These are phyloP conservation scores for Penicillium pancosmium DNA, from an alignment of 495 filamentous ascomycete species.

Conservation along the genomic window DNA sequence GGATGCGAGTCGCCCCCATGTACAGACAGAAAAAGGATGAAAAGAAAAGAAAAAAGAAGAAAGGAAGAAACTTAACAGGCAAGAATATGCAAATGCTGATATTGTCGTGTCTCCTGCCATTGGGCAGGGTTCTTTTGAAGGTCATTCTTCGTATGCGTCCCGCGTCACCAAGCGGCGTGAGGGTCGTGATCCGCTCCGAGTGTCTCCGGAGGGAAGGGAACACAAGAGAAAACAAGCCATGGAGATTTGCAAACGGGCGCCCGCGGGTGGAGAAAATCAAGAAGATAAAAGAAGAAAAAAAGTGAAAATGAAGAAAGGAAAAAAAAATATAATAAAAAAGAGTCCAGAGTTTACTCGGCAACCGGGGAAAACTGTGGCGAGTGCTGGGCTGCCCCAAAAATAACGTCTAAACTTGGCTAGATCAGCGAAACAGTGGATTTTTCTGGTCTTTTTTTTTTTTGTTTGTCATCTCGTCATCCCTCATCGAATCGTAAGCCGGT, in stretches of 20 bases:
- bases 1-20: conserved; percentile 3
- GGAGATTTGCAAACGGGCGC: conserved; percentile 42
- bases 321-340: conserved; percentile 26
- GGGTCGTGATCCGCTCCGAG: conserved; percentile 24
- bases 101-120: conserved; percentile 46
- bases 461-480: conserved; percentile 59
- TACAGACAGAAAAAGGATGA: conserved; percentile 3
- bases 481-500: conserved; percentile 57
- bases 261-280: conserved; percentile 35
- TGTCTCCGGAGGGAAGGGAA: conserved; percentile 13
- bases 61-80: conserved; percentile 41
- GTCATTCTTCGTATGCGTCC: conserved; percentile 45
- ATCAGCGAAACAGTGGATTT: conserved; percentile 48
- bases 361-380: conserved; percentile 18
- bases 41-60: conserved; percentile 17
- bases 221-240: conserved; percentile 35
- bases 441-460: conserved; percentile 45
- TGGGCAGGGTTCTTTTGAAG: conserved; percentile 34
- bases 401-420: conserved; percentile 53
- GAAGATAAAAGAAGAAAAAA: conserved; percentile 20
- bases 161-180: conserved; percentile 27
- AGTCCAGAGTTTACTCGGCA: conserved; percentile 16
- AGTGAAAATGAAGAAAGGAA: conserved; percentile 17
- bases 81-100: conserved; percentile 50
- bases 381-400: conserved; percentile 52